These are phyloP conservation scores for Apiospora kogelbergensis DNA, from an alignment of 2,329 filamentous ascomycete species.

Conservation along the genomic window DNA sequence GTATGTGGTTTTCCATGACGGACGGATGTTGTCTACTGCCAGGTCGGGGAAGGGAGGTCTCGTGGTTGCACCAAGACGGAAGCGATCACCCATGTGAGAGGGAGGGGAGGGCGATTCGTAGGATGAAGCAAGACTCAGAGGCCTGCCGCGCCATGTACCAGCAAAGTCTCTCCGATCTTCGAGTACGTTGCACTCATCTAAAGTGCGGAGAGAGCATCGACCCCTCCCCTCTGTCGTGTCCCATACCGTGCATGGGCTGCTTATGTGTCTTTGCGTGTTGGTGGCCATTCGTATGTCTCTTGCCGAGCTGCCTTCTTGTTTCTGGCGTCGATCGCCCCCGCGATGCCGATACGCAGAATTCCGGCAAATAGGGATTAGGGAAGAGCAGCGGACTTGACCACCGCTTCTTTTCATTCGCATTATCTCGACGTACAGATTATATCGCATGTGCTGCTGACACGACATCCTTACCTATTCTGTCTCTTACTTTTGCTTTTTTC, in stretches of 20 bases:
- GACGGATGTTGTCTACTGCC: background rate
- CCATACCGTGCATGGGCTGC: background rate
- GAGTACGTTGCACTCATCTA: background rate
- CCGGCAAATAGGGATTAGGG: background rate
- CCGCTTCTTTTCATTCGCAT: background rate
- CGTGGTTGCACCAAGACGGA: background rate
- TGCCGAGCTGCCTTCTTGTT: background rate
- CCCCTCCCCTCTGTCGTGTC: background rate
- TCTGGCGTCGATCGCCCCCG: background rate
- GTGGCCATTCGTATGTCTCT: background rate
- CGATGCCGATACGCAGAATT: background rate
- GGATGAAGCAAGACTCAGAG: background rate
- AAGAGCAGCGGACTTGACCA: background rate
- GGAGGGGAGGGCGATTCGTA: background rate
- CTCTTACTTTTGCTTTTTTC: background rate
- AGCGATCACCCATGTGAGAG: background rate
- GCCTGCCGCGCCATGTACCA: background rate
- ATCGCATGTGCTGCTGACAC: background rate
- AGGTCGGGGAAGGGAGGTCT: background rate
- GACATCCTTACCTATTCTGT: background rate
- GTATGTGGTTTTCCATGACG: background rate
- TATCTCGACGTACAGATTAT: background rate
- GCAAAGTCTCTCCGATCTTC: background rate
- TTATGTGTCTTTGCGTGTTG: background rate
- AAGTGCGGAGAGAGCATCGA: background rate